Evolutionary conservation across 306 rosid genomes (phyloP).

Genomic region (Trifolium pratense): DNA sequence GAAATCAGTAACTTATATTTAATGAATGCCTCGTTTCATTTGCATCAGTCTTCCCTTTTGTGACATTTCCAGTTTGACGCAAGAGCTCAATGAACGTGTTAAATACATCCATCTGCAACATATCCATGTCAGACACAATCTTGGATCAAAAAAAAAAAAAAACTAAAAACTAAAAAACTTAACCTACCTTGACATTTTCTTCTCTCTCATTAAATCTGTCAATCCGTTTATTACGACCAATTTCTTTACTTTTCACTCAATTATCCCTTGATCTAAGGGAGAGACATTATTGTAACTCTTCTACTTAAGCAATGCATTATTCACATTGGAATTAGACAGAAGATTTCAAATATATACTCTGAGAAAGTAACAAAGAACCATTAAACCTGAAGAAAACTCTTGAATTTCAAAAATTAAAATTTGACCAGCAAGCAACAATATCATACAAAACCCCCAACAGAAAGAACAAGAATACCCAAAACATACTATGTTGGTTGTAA

Average conservation of each 20-base stretch:
- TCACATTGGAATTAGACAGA: no score
- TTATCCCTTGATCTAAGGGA: no score
- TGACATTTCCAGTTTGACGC: slow-evolving; percentile 98
- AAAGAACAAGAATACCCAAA: background rate
- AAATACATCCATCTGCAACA: slow-evolving; percentile 94
- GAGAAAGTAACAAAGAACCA: no score
- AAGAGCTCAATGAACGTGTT: slow-evolving; percentile 91
- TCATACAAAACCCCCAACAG: no score
- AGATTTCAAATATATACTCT: no score
- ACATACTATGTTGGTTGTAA: slow-evolving; percentile 1
- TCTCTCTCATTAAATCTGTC: slow-evolving; percentile 99
- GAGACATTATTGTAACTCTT: no score
- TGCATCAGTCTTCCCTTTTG: slow-evolving; percentile 86
- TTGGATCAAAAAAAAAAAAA: slow-evolving; percentile 24
- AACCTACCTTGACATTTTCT: slow-evolving; percentile 92
- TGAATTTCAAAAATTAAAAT: no score
- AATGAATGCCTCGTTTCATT: slow-evolving; percentile 91
- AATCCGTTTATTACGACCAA: slow-evolving; percentile 35
- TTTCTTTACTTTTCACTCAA: no score
- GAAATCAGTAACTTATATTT: no score
- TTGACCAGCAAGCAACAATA: no score
- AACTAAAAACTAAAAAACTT: background rate
- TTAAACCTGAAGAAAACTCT: no score
- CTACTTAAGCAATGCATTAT: no score
- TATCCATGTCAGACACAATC: slow-evolving; percentile 44